Conservation (phyloP, 352 stramenopile species). For the Globisporangium megalacanthum region DNA sequence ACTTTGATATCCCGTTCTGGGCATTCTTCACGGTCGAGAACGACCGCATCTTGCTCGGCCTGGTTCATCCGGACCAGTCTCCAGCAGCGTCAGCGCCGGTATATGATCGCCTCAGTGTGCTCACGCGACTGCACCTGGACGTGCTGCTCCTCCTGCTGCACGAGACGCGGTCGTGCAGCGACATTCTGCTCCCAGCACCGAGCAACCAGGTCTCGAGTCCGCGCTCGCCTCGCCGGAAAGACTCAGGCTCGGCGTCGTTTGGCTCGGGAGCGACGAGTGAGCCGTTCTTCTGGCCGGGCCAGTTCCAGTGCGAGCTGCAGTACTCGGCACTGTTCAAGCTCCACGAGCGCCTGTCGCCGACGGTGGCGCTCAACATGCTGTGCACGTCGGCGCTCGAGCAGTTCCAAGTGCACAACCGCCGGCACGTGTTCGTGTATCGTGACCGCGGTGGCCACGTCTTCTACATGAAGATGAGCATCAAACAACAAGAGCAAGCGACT, state of each 20-base stretch:
- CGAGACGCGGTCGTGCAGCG: constrained; percentile 74
- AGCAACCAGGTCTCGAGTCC: constrained; percentile 31
- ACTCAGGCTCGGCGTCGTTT: constrained; percentile 21
- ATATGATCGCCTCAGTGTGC: constrained; percentile 52
- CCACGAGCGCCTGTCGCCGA: constrained; percentile 71
- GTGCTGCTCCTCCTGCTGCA: constrained; percentile 78
- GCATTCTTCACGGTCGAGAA: constrained; percentile 62
- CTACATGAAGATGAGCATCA: constrained; percentile 86
- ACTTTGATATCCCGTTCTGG: constrained; percentile 72
- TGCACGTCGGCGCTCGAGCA: constrained; percentile 83
- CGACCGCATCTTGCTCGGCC: constrained; percentile 43
- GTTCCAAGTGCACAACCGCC: constrained; percentile 87
- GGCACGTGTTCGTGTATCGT: constrained; percentile 84
- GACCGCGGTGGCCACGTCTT: constrained; percentile 83
- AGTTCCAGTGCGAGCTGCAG: constrained; percentile 81
- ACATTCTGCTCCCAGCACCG: constrained; percentile 52
- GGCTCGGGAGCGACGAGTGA: constrained; percentile 19
- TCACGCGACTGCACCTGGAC: constrained; percentile 73
- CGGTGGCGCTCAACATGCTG: constrained; percentile 76
- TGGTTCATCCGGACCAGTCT: constrained; percentile 52
- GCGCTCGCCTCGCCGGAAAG: constrained; percentile 29
- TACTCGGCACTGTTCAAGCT: constrained; percentile 78
- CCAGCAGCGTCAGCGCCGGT: constrained; percentile 5
- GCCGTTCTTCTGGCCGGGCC: constrained; percentile 82
- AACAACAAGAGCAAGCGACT: constrained; percentile 20